Base-by-base conservation (phyloP, 2,329 filamentous ascomycete species). In the Exophiala oligosperma region DNA sequence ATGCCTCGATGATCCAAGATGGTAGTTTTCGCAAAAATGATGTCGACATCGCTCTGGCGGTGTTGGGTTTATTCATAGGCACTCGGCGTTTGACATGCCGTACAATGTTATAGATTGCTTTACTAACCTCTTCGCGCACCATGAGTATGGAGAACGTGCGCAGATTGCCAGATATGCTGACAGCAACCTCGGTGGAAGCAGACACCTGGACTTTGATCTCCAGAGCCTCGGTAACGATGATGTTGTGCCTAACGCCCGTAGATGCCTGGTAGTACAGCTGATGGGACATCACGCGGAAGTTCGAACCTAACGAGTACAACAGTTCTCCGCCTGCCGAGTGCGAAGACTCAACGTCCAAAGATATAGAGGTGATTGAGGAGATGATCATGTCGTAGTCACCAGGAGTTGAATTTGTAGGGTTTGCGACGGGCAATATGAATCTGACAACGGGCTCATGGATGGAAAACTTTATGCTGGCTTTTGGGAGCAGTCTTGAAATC, bases 311-410 rank as follows among this genome's bases (percentile, higher is more conserved):
- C 4, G 90, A 91, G 73, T 99, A 99, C 70, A 97, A 90, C 2
- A 92, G 77, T 35, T 95, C 89, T 57, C 90, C 90, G 37, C 91
- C 84, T 0, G 88, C 81, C 2, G 91, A 94, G 74, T 99, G 94
- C n/a, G 92, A 96, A 0, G 94, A 96, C 70, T 99, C 94, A 49
- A 96, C 82, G 68, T 99, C 94, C 23, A 97, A 77, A 0, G 93
- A 96, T 38, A 97, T 85, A 0, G 93, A 96, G 0, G 95, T 97
- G 9, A 96, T 91, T 1, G 92, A 94, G 1, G 91, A 96, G 49
- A 99, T 96, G 46, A 99, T 89, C 29, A 99, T 81, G 70, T 99
- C 94, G 66, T 94, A 97, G 64, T 97, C 92, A 60, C 92, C 90
- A 0, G 85, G 81, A 26, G 86, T 83, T 41, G 73, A 74, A 52